Conservation (phyloP, 495 filamentous ascomycete species). For the Xylaria grammica region DNA sequence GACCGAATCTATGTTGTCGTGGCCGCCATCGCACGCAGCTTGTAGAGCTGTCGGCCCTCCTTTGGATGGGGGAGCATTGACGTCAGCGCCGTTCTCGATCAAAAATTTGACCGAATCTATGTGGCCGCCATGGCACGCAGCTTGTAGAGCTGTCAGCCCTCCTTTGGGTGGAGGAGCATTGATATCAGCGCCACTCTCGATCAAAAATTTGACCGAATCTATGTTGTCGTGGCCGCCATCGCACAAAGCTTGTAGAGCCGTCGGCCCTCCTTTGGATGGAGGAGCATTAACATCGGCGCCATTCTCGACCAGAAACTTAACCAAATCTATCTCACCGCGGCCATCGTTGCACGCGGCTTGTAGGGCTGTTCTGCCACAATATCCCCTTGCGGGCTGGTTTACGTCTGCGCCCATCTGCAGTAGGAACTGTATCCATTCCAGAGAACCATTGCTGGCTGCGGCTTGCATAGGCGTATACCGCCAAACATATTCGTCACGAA, state of each 20-base stretch:
- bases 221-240: too few species aligned
- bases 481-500: too few species aligned
- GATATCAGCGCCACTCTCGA: slow-evolving; percentile 28
- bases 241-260: slow-evolving; percentile 23
- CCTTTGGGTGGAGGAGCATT: too few species aligned
- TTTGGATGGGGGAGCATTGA: neutral
- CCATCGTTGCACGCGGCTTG: neutral
- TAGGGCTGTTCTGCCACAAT: neutral
- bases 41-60: slow-evolving; percentile 15
- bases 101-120: too few species aligned
- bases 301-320: slow-evolving; percentile 18
- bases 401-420: neutral
- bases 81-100: too few species aligned
- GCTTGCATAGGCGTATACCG: neutral
- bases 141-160: too few species aligned
- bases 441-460: neutral
- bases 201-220: too few species aligned
- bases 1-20: too few species aligned
- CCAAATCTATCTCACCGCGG: neutral
- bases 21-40: too few species aligned
- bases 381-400: neutral
- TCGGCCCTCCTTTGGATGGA: neutral
- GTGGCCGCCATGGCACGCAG: too few species aligned
- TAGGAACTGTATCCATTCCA: neutral
- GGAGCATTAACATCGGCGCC: slow-evolving; percentile 25